Evolutionary conservation across 2,329 filamentous ascomycete genomes (phyloP).

Genomic region (Cryphonectria naterciae): DNA sequence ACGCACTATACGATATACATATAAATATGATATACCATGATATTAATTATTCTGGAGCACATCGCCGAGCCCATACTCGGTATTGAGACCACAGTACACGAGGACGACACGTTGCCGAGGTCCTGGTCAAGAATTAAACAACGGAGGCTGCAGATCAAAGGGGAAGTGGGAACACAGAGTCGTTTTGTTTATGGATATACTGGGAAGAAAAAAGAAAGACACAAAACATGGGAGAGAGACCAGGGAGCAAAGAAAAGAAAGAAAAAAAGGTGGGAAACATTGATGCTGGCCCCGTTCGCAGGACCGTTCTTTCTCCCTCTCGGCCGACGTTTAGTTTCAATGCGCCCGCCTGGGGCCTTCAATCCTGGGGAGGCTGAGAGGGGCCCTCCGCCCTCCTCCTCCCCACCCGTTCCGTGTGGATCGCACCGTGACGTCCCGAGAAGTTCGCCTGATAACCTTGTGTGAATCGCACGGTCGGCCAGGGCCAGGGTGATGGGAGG

Average conservation of each 20-base stretch:
- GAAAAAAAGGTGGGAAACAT: background rate
- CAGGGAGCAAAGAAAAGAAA: background rate
- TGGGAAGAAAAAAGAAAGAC: background rate
- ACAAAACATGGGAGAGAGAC: background rate
- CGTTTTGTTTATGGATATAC: background rate
- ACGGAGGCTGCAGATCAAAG: background rate
- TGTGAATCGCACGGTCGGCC: constrained; percentile 4
- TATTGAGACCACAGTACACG: background rate
- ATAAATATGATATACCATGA: background rate
- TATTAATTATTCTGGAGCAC: background rate
- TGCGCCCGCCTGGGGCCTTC: background rate
- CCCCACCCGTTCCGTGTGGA: constrained; percentile 1
- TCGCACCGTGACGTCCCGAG: background rate
- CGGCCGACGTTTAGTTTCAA: background rate
- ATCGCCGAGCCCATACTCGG: background rate
- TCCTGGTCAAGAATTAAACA: background rate
- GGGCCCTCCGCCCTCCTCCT: background rate
- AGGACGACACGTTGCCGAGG: background rate
- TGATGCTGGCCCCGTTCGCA: background rate
- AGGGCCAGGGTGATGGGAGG: background rate
- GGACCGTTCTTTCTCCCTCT: no score
- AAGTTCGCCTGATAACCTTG: background rate
- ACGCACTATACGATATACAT: background rate
- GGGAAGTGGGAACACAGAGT: background rate
- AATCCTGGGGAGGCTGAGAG: no score